A percentile compares a stretch with the other conserved stretches of the same genome.
These are phyloP conservation scores for Cyberlindnera lachancei DNA, from an alignment of 805 yeast genomes.

Conservation along the genomic window DNA sequence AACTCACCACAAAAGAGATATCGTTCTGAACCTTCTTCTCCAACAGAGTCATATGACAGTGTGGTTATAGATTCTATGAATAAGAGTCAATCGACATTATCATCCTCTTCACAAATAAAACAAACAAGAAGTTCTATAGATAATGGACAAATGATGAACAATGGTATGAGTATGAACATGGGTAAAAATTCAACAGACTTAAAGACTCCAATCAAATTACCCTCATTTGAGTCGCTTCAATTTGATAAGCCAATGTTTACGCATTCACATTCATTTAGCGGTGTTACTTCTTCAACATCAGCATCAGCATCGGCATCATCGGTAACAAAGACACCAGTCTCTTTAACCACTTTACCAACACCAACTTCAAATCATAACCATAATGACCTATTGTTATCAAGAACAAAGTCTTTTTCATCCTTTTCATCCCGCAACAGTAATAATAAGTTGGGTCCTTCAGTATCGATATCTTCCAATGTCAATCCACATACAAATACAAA, in stretches of 20 bases:
- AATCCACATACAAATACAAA: background rate
- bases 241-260: slow-evolving; percentile 7
- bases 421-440: background rate
- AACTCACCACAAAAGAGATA: slow-evolving; percentile 4
- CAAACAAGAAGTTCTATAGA: no score
- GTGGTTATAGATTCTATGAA: no score
- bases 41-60: no score
- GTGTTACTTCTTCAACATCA: background rate
- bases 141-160: no score
- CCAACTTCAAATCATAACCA: background rate
- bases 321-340: slow-evolving; percentile 5
- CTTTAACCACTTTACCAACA: slow-evolving; percentile 6
- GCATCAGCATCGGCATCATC: slow-evolving; percentile 1
- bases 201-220: slow-evolving; percentile 21
- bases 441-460: background rate
- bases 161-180: no score
- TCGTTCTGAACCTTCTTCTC: slow-evolving; percentile 7
- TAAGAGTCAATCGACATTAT: no score
- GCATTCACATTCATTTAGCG: slow-evolving; percentile 3
- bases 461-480: background rate
- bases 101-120: no score
- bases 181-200: no score
- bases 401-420: no score
- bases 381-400: background rate
- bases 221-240: slow-evolving; percentile 20